Evolutionary conservation across 2,329 filamentous ascomycete genomes (phyloP).

Genomic region (Ophiostoma ips): DNA sequence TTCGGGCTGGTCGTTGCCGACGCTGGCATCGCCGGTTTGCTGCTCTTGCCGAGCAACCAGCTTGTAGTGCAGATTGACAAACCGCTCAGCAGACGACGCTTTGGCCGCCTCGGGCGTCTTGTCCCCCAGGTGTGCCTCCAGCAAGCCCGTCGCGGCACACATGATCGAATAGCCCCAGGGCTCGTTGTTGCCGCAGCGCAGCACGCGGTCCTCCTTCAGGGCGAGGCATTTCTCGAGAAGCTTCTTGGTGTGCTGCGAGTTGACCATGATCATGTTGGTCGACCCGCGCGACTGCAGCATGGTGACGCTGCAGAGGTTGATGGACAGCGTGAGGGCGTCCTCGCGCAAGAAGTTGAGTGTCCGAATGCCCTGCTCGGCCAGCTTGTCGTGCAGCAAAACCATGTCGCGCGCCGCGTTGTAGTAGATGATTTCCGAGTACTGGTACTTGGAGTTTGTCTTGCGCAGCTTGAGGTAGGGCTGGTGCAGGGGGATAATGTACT

Average conservation of each 20-base stretch:
- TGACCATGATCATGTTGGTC: conserved; percentile 49
- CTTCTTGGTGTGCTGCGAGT: conserved; percentile 44
- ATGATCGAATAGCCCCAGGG: conserved; percentile 52
- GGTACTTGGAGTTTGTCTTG: conserved; percentile 45
- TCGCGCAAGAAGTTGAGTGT: conserved; percentile 47
- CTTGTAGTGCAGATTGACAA: conserved; percentile 44
- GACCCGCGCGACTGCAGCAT: conserved; percentile 45
- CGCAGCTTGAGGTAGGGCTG: conserved; percentile 47
- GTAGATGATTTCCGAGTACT: conserved; percentile 49
- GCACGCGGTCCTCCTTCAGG: conserved; percentile 46
- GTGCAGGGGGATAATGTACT: conserved; percentile 48
- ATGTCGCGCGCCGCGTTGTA: conserved; percentile 49
- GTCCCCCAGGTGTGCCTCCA: conserved; percentile 44
- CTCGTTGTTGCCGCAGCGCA: conserved; percentile 50
- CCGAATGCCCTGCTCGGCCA: conserved; percentile 44
- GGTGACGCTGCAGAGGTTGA: conserved; percentile 47
- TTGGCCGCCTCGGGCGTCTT: conserved; percentile 44
- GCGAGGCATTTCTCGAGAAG: conserved; percentile 46
- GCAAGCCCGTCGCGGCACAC: conserved; percentile 44
- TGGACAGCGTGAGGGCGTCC: conserved; percentile 43
- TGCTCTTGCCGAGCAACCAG: conserved; percentile 41
- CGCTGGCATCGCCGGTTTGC: conserved; percentile 10
- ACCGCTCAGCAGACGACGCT: conserved; percentile 43
- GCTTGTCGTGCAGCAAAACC: conserved; percentile 46
- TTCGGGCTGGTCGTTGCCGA: background rate